These are phyloP conservation scores for Diplodia sapinea DNA, from an alignment of 2,329 filamentous ascomycete genomes.

Conservation along the genomic window DNA sequence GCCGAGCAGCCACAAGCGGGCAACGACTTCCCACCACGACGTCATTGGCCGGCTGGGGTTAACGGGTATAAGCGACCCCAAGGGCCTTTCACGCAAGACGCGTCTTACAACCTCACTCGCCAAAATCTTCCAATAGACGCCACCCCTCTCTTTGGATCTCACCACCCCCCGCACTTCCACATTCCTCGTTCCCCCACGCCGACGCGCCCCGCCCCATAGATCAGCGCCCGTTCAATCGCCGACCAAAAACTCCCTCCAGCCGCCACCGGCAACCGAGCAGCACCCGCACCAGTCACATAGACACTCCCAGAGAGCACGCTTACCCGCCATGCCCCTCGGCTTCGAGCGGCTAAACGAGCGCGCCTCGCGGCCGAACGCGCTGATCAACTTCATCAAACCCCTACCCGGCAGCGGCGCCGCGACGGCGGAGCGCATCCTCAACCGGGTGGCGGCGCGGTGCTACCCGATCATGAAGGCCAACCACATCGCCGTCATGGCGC, in stretches of 20 bases:
- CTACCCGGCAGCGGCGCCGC: constrained; percentile 61
- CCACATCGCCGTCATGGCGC: constrained; percentile 55
- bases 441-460: constrained; percentile 68
- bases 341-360: constrained; percentile 80
- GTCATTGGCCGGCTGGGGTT: constrained; percentile 12
- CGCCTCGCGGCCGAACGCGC: constrained; percentile 73
- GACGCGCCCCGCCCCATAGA: neutral
- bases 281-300: neutral
- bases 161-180: neutral
- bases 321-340: constrained; percentile 70
- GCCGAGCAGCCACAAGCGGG: neutral
- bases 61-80: constrained; percentile 9
- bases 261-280: neutral
- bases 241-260: neutral
- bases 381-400: constrained; percentile 85
- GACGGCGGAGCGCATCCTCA: constrained; percentile 45
- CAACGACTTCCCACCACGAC: neutral
- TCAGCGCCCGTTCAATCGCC: neutral
- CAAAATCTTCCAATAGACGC: neutral
- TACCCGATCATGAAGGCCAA: constrained; percentile 62
- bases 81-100: neutral
- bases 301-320: no score
- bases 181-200: neutral
- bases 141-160: neutral
- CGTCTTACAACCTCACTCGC: neutral